Evolutionary conservation across 148 eudicot genomes (phyloP), one percentile per base, ranked within the genome.

Genomic region (Persicaria maculosa): DNA sequence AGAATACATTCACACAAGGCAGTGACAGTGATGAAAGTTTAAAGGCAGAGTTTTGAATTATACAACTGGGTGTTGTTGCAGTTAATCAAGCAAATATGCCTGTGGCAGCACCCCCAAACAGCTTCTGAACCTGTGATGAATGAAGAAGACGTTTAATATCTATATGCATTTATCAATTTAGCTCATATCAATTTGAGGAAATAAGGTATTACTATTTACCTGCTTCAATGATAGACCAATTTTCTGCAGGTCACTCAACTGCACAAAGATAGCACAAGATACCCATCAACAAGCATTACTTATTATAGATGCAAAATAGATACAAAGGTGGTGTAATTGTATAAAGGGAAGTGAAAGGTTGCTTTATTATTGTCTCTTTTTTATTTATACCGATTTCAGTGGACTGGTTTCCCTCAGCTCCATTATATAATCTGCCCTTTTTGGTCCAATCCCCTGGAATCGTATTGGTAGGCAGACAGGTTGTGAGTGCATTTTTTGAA

Each of bases 161-260:
- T 15, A 45, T 40, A n/a, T 20, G 57, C 14, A 43, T 14, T 58
- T 15, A 9, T 25, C 17, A 31, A 15, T 12, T 48, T 48, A 11
- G 40, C 16, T n/a, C 62, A 79, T 14, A 17, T 43, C 6, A 48
- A 44, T 4, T 53, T 57, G n/a, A 74, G 16, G 11, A 7, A 48
- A 16, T 7, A 47, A 9, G 22, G 43, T 44, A 61, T 20, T 7
- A 31, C 10, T 14, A 48, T 50, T 72, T 40, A 90, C 96, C 91
- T 90, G 98, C 79, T 88, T 94, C 25, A 88, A 81, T 72, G 98
- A 91, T 74, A 94, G 86, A 55, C 98, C 98, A 40, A 91, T 86
- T 86, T 88, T 91, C 87, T 89, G 91, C 78, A 94, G 77, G 74
- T 94, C 98, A 78, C 58, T 79, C 53, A 94, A 77, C 98, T 94